Conservation (phyloP, 139 green algal species). For the Chlorella sp. region DNA sequence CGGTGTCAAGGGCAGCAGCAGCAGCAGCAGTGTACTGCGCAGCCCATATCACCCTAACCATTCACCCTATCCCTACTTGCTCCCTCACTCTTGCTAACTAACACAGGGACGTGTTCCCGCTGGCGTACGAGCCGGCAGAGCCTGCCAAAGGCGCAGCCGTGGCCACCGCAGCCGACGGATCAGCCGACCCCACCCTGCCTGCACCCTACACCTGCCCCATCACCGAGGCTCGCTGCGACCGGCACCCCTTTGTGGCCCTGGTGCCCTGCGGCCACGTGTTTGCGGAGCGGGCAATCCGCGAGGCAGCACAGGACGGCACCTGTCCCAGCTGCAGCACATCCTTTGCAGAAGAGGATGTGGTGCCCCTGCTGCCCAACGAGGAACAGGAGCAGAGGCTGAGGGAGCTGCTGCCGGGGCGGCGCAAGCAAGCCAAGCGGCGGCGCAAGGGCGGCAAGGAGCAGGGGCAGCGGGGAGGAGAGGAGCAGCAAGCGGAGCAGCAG, state of each 20-base stretch:
- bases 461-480: not conserved
- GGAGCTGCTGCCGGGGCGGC: slow-evolving; percentile 10
- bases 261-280: slow-evolving; percentile 44
- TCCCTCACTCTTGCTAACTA: not conserved
- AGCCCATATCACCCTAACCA: not conserved
- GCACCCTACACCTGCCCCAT: slow-evolving; percentile 43
- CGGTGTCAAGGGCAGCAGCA: not conserved
- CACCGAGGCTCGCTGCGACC: slow-evolving; percentile 39
- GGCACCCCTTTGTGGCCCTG: slow-evolving; percentile 44
- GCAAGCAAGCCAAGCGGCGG: not conserved
- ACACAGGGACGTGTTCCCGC: slow-evolving; percentile 56
- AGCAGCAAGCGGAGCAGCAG: not conserved
- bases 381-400: slow-evolving; percentile 20
- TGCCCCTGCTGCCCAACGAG: not conserved
- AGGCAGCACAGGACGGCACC: not conserved
- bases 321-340: slow-evolving; percentile 21
- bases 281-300: slow-evolving; percentile 34
- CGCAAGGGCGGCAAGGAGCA: not conserved
- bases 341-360: not conserved
- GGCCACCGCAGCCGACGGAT: not conserved
- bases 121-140: not conserved
- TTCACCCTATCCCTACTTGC: too few relatives aligned
- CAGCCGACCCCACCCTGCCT: not conserved
- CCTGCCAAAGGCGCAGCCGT: not conserved
- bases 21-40: not conserved